Evolutionary conservation across 2,329 filamentous ascomycete species (phyloP), one percentile per base, ranked within the genome.

Genomic region (Stagonosporopsis rhizophila): DNA sequence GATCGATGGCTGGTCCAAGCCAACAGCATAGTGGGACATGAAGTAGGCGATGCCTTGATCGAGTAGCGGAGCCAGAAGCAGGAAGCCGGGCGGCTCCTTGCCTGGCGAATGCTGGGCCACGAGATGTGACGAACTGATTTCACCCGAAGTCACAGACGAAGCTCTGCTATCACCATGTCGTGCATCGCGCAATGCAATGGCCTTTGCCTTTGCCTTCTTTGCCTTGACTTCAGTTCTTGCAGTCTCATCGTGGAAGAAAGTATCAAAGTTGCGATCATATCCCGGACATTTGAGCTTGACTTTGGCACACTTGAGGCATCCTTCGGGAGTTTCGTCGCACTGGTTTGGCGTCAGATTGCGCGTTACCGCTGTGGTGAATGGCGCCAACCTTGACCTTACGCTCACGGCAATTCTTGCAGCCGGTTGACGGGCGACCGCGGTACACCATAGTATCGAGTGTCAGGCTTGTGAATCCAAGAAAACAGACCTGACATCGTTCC

Each of bases 321-420:
- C 65, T 20, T 50, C 65, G 6, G 64, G 59, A 14, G 60, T 58
- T 47, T 75, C 72, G 41, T 74, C 72, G 38, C 72, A 75, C 72
- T 75, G 47, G 3, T 1, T 15, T n/a, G 12, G 12, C 3, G 9
- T 30, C 27, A 30, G 27, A 45, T 59, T 14, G 59, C 50, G 23
- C 49, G 12, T 17, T 14, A 23, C 8, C 6, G 34, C 25, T 22
- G 19, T 19, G 17, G 0, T 25, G 22, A 7, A 42, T 20, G 4
- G 27, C 15, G 58, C 70, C 52, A 45, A 78, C 76, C 66, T 76
- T 77, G 39, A 78, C 70, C 57, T 78, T 79, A 42, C 76, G 71
- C 45, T 77, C 69, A n/a, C 76, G 70, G 60, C 77, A 79, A 44
- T 61, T 72, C 44, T 65, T 65, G 46, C 72, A 74, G 6, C 71